Base-by-base conservation (phyloP, 768 basidiomycete species). In the Multifurca ochricompacta region DNA sequence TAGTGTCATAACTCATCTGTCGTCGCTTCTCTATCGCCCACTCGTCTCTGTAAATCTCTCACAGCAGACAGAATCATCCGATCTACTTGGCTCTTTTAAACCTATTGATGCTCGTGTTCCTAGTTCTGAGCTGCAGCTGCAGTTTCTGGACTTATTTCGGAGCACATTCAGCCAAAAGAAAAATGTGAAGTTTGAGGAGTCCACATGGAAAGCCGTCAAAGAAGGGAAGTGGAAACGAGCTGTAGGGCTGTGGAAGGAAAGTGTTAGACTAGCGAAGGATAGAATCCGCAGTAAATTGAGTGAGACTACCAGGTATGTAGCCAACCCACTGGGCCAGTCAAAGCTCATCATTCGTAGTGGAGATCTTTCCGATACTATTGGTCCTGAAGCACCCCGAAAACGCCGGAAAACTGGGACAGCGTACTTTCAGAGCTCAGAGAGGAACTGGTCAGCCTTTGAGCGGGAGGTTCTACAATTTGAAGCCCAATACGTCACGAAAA, bases 31-130 rank as follows among this genome's bases (percentile, higher is more conserved):
- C 27, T 77, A 76, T 6, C 79, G 81, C 10, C 82, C 84, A 0
- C 77, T 99, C 31, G 78, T 91, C 51, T 91, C 93, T 0, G 77
- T 99, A 53, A 99, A 99, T 66, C 68, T 98, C 62, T 96, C 92
- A 1, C 91, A 94, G 64, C 96, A 99, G 68, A 96, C 94, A 1
- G 95, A 98, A 67, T 87, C 91, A 1, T 85, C 90, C 2, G 96
- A 99, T 69, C 72, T 98, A 3, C 73, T 99, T 4, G 96, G 96
- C 34, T 94, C 94, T 0, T 93, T 95, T 68, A 94, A 93, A 66
- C 96, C 96, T n/a, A 74, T 98, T 6, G 91, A 98, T 66, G 81
- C 91, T 6, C 81, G 87, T 11, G 69, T 91, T 0, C 83, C 91
- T 10, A 93, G 82, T 0, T 76, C 78, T 7, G 73, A 71, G 27